Conservation (phyloP, 257 asterid species). For the Catharanthus roseus region DNA sequence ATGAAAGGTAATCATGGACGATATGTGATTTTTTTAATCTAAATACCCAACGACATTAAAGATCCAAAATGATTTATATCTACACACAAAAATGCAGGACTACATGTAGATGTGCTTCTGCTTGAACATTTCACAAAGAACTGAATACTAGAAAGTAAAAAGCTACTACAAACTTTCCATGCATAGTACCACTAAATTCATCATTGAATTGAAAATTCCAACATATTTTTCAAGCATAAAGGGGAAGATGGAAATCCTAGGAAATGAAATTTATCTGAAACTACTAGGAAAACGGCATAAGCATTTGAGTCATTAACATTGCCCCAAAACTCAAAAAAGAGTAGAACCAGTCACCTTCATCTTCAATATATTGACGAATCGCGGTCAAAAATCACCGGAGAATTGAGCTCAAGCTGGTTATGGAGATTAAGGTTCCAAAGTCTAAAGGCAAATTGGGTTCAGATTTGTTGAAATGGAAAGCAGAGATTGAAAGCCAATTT, state of each 20-base stretch:
- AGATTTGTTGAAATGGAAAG: constrained; percentile 57
- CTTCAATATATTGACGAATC: constrained; percentile 36
- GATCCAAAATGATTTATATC: background rate
- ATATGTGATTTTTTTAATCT: background rate
- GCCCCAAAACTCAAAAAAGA: constrained; percentile 77
- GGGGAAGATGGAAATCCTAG: background rate
- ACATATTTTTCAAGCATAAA: background rate
- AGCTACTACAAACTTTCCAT: too few species aligned
- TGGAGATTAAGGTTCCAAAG: constrained; percentile 45
- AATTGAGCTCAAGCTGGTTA: constrained; percentile 23
- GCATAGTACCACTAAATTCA: too few species aligned
- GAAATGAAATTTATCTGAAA: constrained; percentile 29
- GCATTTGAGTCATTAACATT: constrained; percentile 16
- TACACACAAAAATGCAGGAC: too few species aligned
- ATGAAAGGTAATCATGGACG: background rate
- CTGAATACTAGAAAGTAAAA: too few species aligned
- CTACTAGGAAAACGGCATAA: constrained; percentile 48
- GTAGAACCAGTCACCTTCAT: constrained; percentile 89
- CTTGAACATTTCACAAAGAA: too few species aligned
- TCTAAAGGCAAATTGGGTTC: constrained; percentile 16
- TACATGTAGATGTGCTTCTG: too few species aligned
- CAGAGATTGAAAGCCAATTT: constrained; percentile 58
- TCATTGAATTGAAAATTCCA: background rate
- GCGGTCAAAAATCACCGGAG: constrained; percentile 54
- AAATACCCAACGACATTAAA: background rate